Base-by-base conservation (phyloP, 768 basidiomycete genomes). In the Mycena indigotica region DNA sequence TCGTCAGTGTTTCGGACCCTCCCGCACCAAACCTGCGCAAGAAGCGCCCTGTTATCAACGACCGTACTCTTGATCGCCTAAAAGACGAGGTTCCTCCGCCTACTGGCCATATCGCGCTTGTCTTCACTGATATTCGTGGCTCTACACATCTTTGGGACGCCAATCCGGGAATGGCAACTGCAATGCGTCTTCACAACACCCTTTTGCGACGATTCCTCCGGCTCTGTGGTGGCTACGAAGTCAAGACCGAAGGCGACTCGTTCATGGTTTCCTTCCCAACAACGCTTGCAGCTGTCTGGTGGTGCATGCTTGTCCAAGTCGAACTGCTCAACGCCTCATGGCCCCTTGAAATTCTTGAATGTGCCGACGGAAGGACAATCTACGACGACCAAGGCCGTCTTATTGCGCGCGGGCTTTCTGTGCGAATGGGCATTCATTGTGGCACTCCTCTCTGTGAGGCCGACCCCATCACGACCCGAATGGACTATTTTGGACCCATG, bases 261-360 rank as follows among this genome's bases (percentile, higher is more conserved):
- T 99, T 99, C 79, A 95, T 99, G 91, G 95, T 95, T 52, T 93
- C 96, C 21, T 99, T 99, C 82, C 91, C 93, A 2, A 91, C 87
- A 2, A 84, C 93, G 13, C 79, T 93, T 2, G 82, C 90, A 0
- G 97, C 93, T 0, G 73, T 98, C 17, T 87, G 93, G 80, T 99
- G 93, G 91, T 89, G 88, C 63, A 77, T 97, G 66, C 86, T 84
- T 28, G 90, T 95, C 17, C 97, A 98, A 70, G 75, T 86, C 26
- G 84, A 90, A 65, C 79, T 99, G 12, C 77, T 98, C 24, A 77
- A 87, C 28, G 87, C 90, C 58, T 73, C 84, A 13, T 99, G 97
- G 97, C 97, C 97, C 2, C 70, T 89, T 66, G 96, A 98, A 72
- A 90, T 99, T 55, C 75, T 98, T 46, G 94, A 96, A 67, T 90